phyloP scores from a whole-genome alignment of 805 yeast genomes.

The Zygosaccharomyces gambellarensis region DNA sequence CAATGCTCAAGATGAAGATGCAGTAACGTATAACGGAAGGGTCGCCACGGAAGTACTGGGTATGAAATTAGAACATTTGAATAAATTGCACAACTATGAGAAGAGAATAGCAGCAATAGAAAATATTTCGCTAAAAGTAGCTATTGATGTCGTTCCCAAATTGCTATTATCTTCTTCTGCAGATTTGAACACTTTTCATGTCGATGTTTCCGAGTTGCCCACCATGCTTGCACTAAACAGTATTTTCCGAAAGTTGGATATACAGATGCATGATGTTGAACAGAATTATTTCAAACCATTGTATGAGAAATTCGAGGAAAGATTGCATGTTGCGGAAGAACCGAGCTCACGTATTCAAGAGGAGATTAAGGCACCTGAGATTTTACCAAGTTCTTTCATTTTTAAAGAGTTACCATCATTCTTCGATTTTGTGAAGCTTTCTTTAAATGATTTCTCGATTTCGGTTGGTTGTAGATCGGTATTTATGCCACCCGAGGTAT shows the following conservation, averaged over 20 bases:
- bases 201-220: constrained; percentile 29
- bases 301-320: constrained; percentile 27
- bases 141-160: constrained; percentile 25
- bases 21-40: constrained; percentile 18
- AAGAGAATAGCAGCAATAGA: constrained; percentile 23
- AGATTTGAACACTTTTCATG: constrained; percentile 23
- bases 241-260: constrained; percentile 23
- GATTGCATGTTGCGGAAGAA: constrained; percentile 16
- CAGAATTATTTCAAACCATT: constrained; percentile 26
- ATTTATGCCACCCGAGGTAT: constrained; percentile 38
- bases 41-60: constrained; percentile 23
- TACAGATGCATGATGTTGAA: constrained; percentile 29
- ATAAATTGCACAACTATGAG: constrained; percentile 13
- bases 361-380: constrained; percentile 5
- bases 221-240: constrained; percentile 29
- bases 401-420: constrained; percentile 35
- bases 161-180: constrained; percentile 14
- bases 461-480: constrained; percentile 42
- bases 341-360: constrained; percentile 18
- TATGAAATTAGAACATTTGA: constrained; percentile 21
- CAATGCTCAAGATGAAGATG: constrained; percentile 4
- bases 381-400: constrained; percentile 16
- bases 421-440: constrained; percentile 30
- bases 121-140: constrained; percentile 19
- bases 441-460: constrained; percentile 22